Evolutionary conservation across 2,329 filamentous ascomycete genomes (phyloP).

Genomic region (Nannizzia gypsea): DNA sequence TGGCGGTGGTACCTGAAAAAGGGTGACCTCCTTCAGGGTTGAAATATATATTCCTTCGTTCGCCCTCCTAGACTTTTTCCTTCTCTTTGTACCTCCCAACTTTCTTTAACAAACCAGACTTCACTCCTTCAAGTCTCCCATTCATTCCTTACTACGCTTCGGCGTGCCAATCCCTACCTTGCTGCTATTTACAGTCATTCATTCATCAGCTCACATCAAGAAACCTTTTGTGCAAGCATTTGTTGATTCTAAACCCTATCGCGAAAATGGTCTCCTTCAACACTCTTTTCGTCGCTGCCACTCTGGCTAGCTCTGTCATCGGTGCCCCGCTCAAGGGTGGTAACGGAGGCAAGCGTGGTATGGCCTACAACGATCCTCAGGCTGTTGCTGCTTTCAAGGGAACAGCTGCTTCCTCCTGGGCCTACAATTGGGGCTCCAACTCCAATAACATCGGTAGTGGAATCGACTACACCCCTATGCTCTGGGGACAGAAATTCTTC

Average conservation of each 20-base stretch:
- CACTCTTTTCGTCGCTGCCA: constrained; percentile 22
- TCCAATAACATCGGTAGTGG: constrained; percentile 22
- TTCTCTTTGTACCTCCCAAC: constrained; percentile 3
- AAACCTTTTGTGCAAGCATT: neutral
- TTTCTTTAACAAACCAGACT: constrained; percentile 6
- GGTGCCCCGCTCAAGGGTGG: constrained; percentile 21
- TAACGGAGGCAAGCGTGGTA: constrained; percentile 23
- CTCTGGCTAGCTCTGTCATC: constrained; percentile 26
- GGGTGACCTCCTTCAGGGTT: neutral
- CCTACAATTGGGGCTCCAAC: constrained; percentile 35
- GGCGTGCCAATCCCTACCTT: constrained; percentile 12
- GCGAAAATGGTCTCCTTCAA: constrained; percentile 28
- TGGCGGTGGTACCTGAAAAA: neutral
- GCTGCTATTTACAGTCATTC: constrained; percentile 12
- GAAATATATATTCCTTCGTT: neutral
- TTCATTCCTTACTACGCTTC: constrained; percentile 24
- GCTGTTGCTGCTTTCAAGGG: constrained; percentile 24
- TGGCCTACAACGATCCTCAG: constrained; percentile 32
- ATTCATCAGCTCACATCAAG: constrained; percentile 1
- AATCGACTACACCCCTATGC: constrained; percentile 36
- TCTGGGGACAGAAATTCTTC: constrained; percentile 33
- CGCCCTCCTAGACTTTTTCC: constrained; percentile 1
- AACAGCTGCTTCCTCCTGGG: constrained; percentile 28
- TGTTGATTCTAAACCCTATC: neutral
- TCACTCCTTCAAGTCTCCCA: constrained; percentile 15